These are phyloP conservation scores for Pseudogymnoascus sp. DNA, from an alignment of 2,329 filamentous ascomycete species.

Conservation along the genomic window DNA sequence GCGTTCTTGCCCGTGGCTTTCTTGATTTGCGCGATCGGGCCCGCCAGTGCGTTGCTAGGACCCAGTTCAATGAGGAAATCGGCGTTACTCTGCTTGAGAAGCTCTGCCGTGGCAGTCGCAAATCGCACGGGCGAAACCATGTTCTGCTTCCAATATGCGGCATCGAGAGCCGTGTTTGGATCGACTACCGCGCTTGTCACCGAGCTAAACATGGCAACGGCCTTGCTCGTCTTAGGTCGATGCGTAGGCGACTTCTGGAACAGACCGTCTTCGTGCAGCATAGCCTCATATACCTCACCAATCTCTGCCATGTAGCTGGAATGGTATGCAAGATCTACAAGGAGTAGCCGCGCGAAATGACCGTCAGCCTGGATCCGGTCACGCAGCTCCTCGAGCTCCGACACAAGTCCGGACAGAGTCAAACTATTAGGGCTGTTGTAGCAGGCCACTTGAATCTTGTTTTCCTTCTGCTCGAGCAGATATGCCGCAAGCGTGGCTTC, in stretches of 20 bases:
- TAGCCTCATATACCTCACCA: slow-evolving; percentile 20
- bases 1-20: neutral
- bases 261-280: neutral
- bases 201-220: neutral
- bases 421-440: slow-evolving; percentile 24
- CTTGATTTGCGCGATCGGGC: slow-evolving; percentile 27
- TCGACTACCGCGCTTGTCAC: slow-evolving; percentile 17
- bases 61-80: slow-evolving; percentile 18
- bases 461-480: neutral
- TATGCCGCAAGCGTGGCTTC: slow-evolving; percentile 15
- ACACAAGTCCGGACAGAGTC: slow-evolving; percentile 21
- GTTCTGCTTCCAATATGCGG: slow-evolving; percentile 40
- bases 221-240: neutral
- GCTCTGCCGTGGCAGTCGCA: slow-evolving; percentile 15
- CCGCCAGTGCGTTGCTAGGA: slow-evolving; percentile 30
- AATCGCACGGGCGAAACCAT: slow-evolving; percentile 38
- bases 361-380: slow-evolving; percentile 14
- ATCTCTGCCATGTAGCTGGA: slow-evolving; percentile 30
- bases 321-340: slow-evolving; percentile 24
- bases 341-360: slow-evolving; percentile 17
- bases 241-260: neutral
- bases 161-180: slow-evolving; percentile 5
- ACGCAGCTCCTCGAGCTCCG: slow-evolving; percentile 13
- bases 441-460: slow-evolving; percentile 27
- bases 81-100: slow-evolving; percentile 12